These are phyloP conservation scores for Tricholomella constricta DNA, from an alignment of 768 basidiomycete species.

Conservation along the genomic window DNA sequence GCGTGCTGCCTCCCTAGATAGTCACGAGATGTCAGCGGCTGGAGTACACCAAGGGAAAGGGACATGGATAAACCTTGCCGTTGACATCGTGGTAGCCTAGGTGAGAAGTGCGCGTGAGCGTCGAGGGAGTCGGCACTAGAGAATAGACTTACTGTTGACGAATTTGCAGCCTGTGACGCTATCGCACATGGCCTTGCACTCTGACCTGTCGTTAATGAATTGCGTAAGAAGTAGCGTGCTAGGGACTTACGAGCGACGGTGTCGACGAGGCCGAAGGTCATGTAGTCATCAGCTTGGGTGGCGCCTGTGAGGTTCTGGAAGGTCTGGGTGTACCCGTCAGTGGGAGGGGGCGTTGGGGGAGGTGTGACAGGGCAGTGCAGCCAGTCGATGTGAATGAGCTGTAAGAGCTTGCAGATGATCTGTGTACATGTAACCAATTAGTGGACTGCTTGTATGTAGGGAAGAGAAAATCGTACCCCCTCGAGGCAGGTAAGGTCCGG, in stretches of 20 bases:
- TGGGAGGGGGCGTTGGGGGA: constrained; percentile 19
- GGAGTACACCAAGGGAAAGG: neutral
- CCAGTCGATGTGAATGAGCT: constrained; percentile 32
- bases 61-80: constrained; percentile 34
- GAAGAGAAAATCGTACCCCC: constrained; percentile 21
- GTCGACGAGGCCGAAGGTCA: constrained; percentile 48
- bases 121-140: neutral
- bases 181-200: constrained; percentile 49
- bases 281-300: constrained; percentile 41
- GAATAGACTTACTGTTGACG: constrained; percentile 39
- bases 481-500: constrained; percentile 31
- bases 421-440: constrained; percentile 11
- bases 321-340: constrained; percentile 38
- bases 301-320: constrained; percentile 45
- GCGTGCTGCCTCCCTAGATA: constrained; percentile 40
- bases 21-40: constrained; percentile 6
- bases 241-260: constrained; percentile 39
- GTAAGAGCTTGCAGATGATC: constrained; percentile 40
- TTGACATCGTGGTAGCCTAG: constrained; percentile 49
- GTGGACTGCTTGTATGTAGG: neutral
- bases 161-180: constrained; percentile 41
- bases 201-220: constrained; percentile 22
- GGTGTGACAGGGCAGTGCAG: constrained; percentile 39
- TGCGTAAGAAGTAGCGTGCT: neutral
- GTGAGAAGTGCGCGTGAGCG: constrained; percentile 1